Evolutionary conservation across 441 rosid species (phyloP).

Genomic region (Populus hybrid): DNA sequence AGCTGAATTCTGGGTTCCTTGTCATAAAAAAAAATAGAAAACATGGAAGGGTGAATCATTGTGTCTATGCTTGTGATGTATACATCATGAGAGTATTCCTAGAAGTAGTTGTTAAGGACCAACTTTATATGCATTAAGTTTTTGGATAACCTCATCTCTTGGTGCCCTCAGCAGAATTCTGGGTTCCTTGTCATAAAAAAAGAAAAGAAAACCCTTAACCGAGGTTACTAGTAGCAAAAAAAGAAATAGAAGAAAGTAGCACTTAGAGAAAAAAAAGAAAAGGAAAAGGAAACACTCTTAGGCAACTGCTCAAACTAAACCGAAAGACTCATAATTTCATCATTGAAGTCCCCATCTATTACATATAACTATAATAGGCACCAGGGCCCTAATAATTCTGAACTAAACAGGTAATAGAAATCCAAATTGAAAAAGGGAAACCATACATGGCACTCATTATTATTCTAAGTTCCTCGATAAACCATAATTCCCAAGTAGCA

Average conservation of each 20-base stretch:
- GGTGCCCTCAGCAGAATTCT: background rate
- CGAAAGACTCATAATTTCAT: background rate
- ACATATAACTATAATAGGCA: background rate
- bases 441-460: background rate
- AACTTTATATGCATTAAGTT: background rate
- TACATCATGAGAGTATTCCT: background rate
- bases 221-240: background rate
- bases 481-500: background rate
- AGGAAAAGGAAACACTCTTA: background rate
- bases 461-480: background rate
- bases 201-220: background rate
- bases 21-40: background rate
- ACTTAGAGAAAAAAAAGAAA: background rate
- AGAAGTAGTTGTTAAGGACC: background rate
- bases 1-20: background rate
- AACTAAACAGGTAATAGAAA: background rate
- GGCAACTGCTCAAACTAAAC: background rate
- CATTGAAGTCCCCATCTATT: background rate
- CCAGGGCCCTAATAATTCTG: background rate
- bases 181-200: background rate
- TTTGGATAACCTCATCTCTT: background rate
- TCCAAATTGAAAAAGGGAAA: background rate
- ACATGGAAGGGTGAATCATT: background rate
- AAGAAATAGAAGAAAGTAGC: background rate
- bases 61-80: background rate